These are phyloP conservation scores for Triticum timopheevii DNA, from an alignment of 176 grass and related monocot genomes.

Conservation along the genomic window DNA sequence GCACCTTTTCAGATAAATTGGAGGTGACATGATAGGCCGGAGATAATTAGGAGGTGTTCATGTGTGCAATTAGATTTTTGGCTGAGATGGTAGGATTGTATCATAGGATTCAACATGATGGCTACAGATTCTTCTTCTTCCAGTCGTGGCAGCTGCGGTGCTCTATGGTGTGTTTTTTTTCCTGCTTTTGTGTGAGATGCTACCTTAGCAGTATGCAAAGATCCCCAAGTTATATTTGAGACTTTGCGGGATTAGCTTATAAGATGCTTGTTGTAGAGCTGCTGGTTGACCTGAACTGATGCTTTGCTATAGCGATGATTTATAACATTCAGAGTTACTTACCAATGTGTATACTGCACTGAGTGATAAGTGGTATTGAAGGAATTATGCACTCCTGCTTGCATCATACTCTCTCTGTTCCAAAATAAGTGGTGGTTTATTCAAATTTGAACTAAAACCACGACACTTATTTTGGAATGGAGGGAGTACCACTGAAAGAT, in stretches of 20 bases:
- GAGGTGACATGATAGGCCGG: conserved; percentile 35
- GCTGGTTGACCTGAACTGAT: conserved; percentile 26
- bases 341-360: conserved; percentile 15
- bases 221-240: conserved; percentile 39
- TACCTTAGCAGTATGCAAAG: conserved; percentile 26
- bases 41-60: conserved; percentile 30
- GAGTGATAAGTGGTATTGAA: neutral
- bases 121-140: conserved; percentile 41
- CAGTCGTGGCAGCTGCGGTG: conserved; percentile 6
- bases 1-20: conserved; percentile 45
- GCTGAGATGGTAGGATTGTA: conserved; percentile 42
- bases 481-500: too few species aligned
- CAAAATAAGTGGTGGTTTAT: too few species aligned
- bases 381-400: neutral
- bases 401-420: neutral
- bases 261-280: conserved; percentile 52
- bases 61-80: conserved; percentile 54
- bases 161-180: neutral
- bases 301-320: conserved; percentile 18
- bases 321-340: conserved; percentile 29
- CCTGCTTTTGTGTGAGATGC: conserved; percentile 13
- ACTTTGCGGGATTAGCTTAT: conserved; percentile 42
- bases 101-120: conserved; percentile 53
- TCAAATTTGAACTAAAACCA: too few species aligned
- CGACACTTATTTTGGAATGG: too few species aligned